Evolutionary conservation across 495 filamentous ascomycete species (phyloP), one percentile per base, ranked within the genome.

Genomic region (Hypoxylon subgilvum): DNA sequence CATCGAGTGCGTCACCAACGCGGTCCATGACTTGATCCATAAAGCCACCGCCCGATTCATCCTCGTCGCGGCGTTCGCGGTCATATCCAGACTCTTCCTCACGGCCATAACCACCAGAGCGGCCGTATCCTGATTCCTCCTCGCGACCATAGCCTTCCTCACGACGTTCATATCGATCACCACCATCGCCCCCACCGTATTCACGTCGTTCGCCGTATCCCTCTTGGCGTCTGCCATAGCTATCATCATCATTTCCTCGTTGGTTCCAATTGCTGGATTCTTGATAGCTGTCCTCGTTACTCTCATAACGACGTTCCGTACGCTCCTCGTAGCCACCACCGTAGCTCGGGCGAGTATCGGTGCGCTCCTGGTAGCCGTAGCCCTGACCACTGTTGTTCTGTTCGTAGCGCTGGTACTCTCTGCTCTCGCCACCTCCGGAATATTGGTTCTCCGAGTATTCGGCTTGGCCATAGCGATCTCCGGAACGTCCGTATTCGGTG

Each of bases 381-480:
- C 69, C 63, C 25, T 69, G 55, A 43, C 73, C 66, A n/a, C 65
- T 52, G 30, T 73, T 61, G 6, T 72, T 57, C 65, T 73, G 74
- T 46, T 76, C 76, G 49, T 72, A 71, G 42, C 72, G 73, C 23
- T 56, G 63, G 53, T 82, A 82, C 50, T 82, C 74, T 25, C 72
- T 72, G 47, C 70, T 67, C 21, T 72, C 67, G 35, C 72, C 77
- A 34, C 79, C 80, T 23, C 67, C 66, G 22, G 73, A 66, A 46
- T 77, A 73, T 28, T 68, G 67, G 9, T 72, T 79, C 56, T 77
- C 62, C 8, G 65, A 71, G 52, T 75, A 72, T 64, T 79, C 63
- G 23, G 79, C 75, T 52, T 82, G 76, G 23, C 74, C 79, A 52
- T 82, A 80, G 13, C 71, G 63, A 47, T 71, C 57, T n/a, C 68